Percentiles rank a stretch among this genome's conserved stretches.
phyloP scores from a whole-genome alignment of 495 filamentous ascomycete species.

The Penicillium ochrochloron region DNA sequence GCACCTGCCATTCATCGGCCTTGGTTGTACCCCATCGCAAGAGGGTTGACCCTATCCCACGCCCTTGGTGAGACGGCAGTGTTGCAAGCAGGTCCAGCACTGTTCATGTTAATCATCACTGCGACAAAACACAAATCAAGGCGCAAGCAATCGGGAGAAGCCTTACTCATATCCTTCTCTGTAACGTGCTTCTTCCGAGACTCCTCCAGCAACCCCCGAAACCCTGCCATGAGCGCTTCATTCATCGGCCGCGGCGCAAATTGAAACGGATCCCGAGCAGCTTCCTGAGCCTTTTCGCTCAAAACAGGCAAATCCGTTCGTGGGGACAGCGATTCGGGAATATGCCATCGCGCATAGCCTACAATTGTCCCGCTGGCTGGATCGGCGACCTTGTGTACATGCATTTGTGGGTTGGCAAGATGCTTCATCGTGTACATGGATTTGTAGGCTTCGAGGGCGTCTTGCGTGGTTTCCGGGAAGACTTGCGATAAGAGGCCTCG shows the following conservation, averaged over 20 bases:
- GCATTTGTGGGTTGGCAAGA: conserved; percentile 29
- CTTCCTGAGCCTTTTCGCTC: conserved; percentile 24
- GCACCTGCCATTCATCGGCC: conserved; percentile 52
- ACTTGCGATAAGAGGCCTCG: conserved; percentile 15
- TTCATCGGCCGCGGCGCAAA: conserved; percentile 33
- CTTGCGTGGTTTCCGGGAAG: conserved; percentile 24
- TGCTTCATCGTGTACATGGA: conserved; percentile 30
- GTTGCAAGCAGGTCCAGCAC: conserved; percentile 54
- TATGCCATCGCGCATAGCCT: conserved; percentile 30
- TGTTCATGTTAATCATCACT: conserved; percentile 1
- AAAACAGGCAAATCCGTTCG: conserved; percentile 13
- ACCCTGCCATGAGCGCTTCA: conserved; percentile 16
- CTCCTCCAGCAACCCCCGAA: conserved; percentile 22
- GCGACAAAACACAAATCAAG: not conserved
- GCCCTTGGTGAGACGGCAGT: conserved; percentile 49
- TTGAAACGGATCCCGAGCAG: conserved; percentile 19
- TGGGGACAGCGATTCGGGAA: conserved; percentile 24
- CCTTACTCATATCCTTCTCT: conserved; percentile 33
- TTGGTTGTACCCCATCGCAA: conserved; percentile 53
- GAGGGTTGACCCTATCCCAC: conserved; percentile 53
- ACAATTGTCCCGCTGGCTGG: conserved; percentile 21
- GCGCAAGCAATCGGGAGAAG: not conserved
- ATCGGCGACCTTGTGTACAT: conserved; percentile 31
- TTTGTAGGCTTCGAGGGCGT: conserved; percentile 24
- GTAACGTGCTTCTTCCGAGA: conserved; percentile 23